Base-by-base conservation (phyloP, 768 basidiomycete genomes). In the Boletus pseudo-olivaceus region DNA sequence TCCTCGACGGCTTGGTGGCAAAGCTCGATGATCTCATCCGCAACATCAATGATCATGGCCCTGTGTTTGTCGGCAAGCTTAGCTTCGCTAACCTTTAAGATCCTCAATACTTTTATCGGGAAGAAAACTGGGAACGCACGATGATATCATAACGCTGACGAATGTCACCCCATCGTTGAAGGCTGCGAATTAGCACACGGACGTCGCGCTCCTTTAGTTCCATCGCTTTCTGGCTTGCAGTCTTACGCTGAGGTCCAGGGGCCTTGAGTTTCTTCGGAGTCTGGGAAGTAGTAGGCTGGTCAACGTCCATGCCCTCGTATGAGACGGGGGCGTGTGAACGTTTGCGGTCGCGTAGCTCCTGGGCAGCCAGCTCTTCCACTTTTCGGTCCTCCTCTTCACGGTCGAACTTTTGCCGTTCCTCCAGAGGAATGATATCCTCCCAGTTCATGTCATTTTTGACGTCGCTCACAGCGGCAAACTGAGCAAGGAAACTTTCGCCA, bases 381-480 rank as follows among this genome's bases (percentile, higher is more conserved):
- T 84, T 85, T 54, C 82, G 78, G 54, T 86, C 79, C 56, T 87
- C 86, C 55, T 92, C 87, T 59, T 95, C 94, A 29, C 81, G 80
- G 56, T 93, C 93, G 41, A 87, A 83, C 67, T 83, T 85, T 70
- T 87, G 84, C 7, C 97, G 87, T 64, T 93, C 93, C 23, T 95
- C 93, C 9, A 89, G 69, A 17, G 97, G 97, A 62, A 99, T 98
- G 71, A 99, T 98, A 57, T 98, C 97, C 67, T 99, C 97, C 97
- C 97, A 99, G 65, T 72, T 93, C 84, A 96, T 93, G 74, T 98
- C 96, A 67, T 94, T 93, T 81, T 98, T 98, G 67, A 99, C 86
- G 69, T 99, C 97, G 71, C 93, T 97, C 61, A 98, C 92, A 47
- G 87, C 87, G 20, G 96, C 95, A 68, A 98, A 96, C 59, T 91